A percentile compares a stretch with the other conserved stretches of the same genome.
These are phyloP conservation scores for Aspergillus ochraceoroseus DNA, from an alignment of 2,329 filamentous ascomycete genomes.

Conservation along the genomic window DNA sequence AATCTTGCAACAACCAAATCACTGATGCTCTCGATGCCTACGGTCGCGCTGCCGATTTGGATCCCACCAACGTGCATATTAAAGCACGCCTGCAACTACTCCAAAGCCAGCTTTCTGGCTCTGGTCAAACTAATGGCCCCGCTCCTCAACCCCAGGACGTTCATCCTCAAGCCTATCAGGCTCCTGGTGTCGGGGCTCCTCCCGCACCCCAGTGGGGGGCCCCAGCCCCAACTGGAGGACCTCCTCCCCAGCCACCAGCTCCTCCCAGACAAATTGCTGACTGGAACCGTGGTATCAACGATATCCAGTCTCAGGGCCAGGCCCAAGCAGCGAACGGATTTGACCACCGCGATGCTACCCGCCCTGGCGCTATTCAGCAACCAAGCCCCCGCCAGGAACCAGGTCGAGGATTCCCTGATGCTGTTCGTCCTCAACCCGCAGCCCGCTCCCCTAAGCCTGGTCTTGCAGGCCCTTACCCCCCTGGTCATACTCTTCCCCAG, in stretches of 20 bases:
- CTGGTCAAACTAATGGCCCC: constrained; percentile 69
- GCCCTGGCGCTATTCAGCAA: constrained; percentile 63
- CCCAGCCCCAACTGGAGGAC: constrained; percentile 52
- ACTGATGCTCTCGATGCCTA: constrained; percentile 94
- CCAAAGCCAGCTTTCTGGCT: constrained; percentile 66
- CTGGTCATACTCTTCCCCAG: constrained; percentile 50
- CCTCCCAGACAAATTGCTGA: constrained; percentile 58
- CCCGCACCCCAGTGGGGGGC: constrained; percentile 86
- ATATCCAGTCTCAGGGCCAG: constrained; percentile 60
- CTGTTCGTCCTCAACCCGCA: constrained; percentile 52
- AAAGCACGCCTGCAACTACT: constrained; percentile 88
- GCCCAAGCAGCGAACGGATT: constrained; percentile 62
- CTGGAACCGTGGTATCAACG: constrained; percentile 66
- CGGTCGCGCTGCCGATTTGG: constrained; percentile 86
- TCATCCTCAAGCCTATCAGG: constrained; percentile 89
- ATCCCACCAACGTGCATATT: constrained; percentile 90
- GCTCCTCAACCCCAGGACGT: constrained; percentile 77
- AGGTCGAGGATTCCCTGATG: constrained; percentile 64
- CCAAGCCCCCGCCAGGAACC: constrained; percentile 71
- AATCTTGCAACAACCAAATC: constrained; percentile 98
- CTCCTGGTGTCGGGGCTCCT: constrained; percentile 72
- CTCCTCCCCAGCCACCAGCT: constrained; percentile 56
- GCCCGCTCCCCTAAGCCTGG: constrained; percentile 58
- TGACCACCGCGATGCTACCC: constrained; percentile 69
- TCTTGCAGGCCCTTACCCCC: constrained; percentile 50